phyloP scores from a whole-genome alignment of 495 filamentous ascomycete genomes.

The Echria macrotheca region DNA sequence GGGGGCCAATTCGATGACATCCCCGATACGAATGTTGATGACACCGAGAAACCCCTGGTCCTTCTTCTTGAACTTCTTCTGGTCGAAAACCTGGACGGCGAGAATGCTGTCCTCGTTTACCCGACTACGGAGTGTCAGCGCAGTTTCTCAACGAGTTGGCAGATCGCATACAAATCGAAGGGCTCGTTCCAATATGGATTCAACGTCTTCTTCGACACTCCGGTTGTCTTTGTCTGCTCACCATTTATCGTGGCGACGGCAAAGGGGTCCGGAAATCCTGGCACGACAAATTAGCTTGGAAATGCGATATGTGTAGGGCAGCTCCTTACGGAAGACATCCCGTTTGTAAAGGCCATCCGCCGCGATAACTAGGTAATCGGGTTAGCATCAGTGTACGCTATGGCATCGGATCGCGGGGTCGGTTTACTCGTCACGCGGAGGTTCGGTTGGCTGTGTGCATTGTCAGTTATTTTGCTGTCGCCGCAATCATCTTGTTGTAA shows the following conservation, averaged over 20 bases:
- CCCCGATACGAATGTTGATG: slow-evolving; percentile 91
- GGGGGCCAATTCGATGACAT: slow-evolving; percentile 81
- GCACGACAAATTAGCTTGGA: no score
- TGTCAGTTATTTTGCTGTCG: slow-evolving; percentile 16
- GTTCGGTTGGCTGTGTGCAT: slow-evolving; percentile 49
- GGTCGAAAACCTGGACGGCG: slow-evolving; percentile 96
- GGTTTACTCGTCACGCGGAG: slow-evolving; percentile 59
- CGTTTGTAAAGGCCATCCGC: slow-evolving; percentile 97
- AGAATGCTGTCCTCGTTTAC: slow-evolving; percentile 93
- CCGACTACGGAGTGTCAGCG: slow-evolving; percentile 49
- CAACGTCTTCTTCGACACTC: slow-evolving; percentile 92
- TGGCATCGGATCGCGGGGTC: slow-evolving; percentile 4
- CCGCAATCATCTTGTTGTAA: background rate
- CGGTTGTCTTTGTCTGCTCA: slow-evolving; percentile 93
- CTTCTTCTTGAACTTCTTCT: slow-evolving; percentile 99
- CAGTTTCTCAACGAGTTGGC: slow-evolving; percentile 4
- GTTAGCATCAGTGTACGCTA: slow-evolving; percentile 15
- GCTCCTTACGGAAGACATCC: slow-evolving; percentile 97
- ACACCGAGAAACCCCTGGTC: slow-evolving; percentile 97
- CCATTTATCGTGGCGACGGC: slow-evolving; percentile 94
- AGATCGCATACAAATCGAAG: slow-evolving; percentile 77
- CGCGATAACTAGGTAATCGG: slow-evolving; percentile 71
- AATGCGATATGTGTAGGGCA: no score
- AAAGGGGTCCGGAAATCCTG: slow-evolving; percentile 96
- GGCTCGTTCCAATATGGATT: slow-evolving; percentile 99